Base-by-base conservation (phyloP, 208 protist genomes). In the Leptomonas pyrrhocoris region DNA sequence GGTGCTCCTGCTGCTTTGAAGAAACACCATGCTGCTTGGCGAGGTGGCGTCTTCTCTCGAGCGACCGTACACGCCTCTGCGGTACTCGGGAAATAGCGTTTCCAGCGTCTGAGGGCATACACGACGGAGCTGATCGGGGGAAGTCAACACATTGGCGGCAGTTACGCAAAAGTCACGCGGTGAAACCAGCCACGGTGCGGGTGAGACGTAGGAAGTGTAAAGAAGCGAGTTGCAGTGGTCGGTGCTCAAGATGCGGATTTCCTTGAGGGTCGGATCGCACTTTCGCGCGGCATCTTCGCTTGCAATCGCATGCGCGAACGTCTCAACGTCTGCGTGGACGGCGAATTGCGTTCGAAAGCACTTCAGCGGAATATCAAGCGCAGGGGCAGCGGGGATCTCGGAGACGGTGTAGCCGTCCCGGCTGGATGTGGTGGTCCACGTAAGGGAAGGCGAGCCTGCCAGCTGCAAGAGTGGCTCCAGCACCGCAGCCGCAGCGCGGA, bases 81-180 rank as follows among this genome's bases (percentile, higher is more conserved):
- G 59, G 46, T 51, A 65, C 46, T 36, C 31, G 2, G 61, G 49
- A 67, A 67, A 36, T 1, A 45, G 1, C 23, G 27, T 51, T 3
- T 30, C 28, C 0, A 38, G 63, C 15, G 40, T 21, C 23, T 60
- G 25, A 0, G 38, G 45, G 38, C 40, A 62, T 16, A 67, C 42
- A 8, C 51, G 63, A 13, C 16, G 21, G 2, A 77, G 64, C 27
- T 77, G 64, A 19, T 42, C 31, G 5, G 13, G 56, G 9, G 55
- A 56, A n/a, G 54, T 53, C 50, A 73, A n/a, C 3, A 69, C 53
- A n/a, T 51, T 62, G 11, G 77, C 66, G 0, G 61, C 61, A 36
- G 40, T 27, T 11, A 81, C 64, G 21, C 76, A 79, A 45, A 88
- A 88, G 56, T 88, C 83, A 16, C 83, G 83, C 21, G 83, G 66